Percentiles rank a stretch among this genome's conserved stretches.
Evolutionary conservation across 1,139 yeast genomes (phyloP).

Genomic region (Pichia sp.): DNA sequence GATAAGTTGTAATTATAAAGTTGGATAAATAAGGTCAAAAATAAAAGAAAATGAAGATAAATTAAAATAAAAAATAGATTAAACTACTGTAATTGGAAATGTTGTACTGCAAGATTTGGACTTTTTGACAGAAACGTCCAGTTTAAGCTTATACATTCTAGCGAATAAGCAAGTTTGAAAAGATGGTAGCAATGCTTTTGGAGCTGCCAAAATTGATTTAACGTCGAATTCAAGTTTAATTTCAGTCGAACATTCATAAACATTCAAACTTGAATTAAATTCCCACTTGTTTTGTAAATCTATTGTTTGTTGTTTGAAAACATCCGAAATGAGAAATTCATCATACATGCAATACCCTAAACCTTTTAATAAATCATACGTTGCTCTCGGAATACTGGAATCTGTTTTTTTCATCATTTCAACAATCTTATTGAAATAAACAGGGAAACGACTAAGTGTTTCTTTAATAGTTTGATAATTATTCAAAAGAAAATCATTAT

Average conservation of each 20-base stretch:
- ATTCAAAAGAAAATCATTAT: constrained; percentile 13
- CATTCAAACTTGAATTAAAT: background rate
- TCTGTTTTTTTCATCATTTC: constrained; percentile 3
- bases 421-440: constrained; percentile 7
- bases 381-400: constrained; percentile 8
- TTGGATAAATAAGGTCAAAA: background rate
- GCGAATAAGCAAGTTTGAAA: constrained; percentile 12
- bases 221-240: constrained; percentile 2
- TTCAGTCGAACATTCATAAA: background rate
- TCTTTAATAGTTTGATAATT: background rate
- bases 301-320: constrained; percentile 2
- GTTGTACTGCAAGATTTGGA: background rate
- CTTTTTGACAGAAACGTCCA: constrained; percentile 1
- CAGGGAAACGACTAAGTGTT: constrained; percentile 1
- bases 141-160: constrained; percentile 7
- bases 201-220: background rate
- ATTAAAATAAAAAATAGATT: background rate
- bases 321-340: constrained; percentile 3
- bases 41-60: background rate
- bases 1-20: background rate
- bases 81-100: constrained; percentile 8
- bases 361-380: constrained; percentile 3
- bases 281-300: constrained; percentile 3
- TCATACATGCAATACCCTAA: constrained; percentile 3
- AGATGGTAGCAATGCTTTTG: constrained; percentile 9